Conservation (phyloP, 208 protist species). For the Angomonas deanei region DNA sequence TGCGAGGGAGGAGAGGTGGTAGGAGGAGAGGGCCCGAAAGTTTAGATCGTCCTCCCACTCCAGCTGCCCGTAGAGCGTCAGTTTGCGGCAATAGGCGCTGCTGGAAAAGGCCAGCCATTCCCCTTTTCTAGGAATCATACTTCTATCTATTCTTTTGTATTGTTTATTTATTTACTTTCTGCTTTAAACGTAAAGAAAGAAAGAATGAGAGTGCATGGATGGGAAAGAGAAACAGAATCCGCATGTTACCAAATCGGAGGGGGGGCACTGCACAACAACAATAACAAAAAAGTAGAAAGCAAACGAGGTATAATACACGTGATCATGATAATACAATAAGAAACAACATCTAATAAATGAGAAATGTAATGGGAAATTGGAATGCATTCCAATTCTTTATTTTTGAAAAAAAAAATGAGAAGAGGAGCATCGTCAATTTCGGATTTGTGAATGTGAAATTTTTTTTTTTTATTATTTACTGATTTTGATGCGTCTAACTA, state of each 20-base stretch:
- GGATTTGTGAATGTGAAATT: too few relatives aligned
- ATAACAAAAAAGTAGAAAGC: constrained; percentile 1
- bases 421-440: too few relatives aligned
- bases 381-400: too few relatives aligned
- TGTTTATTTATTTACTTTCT: not conserved
- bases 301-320: not conserved
- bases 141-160: not conserved
- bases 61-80: constrained; percentile 34
- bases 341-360: not conserved
- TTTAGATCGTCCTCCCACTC: constrained; percentile 7
- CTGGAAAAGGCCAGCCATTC: constrained; percentile 51
- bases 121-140: constrained; percentile 36
- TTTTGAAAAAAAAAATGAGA: too few relatives aligned
- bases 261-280: too few relatives aligned
- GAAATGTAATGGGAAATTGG: not conserved
- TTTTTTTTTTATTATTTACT: too few relatives aligned
- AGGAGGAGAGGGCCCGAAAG: not conserved
- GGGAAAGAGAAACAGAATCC: too few relatives aligned
- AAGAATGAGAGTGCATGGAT: not conserved
- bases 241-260: too few relatives aligned
- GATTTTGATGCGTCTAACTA: not conserved
- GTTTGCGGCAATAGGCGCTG: constrained; percentile 24
- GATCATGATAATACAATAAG: too few relatives aligned
- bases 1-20: not conserved
- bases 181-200: not conserved